phyloP scores from a whole-genome alignment of 805 yeast species.

The Nakazawaea populi region DNA sequence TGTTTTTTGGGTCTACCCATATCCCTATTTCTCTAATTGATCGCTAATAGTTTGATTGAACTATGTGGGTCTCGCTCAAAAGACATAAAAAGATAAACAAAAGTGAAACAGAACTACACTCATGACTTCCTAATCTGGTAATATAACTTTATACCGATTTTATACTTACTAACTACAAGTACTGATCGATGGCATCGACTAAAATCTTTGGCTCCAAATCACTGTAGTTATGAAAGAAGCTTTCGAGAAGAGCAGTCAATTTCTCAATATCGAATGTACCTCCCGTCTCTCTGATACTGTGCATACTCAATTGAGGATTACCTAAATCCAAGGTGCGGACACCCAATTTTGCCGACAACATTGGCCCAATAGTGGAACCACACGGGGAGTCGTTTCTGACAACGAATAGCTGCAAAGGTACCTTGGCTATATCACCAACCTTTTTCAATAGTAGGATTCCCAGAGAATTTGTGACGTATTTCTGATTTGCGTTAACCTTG shows the following conservation, averaged over 20 bases:
- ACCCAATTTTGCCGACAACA: slow-evolving; percentile 82
- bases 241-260: slow-evolving; percentile 54
- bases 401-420: slow-evolving; percentile 92
- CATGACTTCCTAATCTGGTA: no score
- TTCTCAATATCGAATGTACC: slow-evolving; percentile 68
- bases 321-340: slow-evolving; percentile 86
- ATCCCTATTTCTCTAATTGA: no score
- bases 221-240: slow-evolving; percentile 47
- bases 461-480: slow-evolving; percentile 90
- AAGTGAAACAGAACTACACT: no score
- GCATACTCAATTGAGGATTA: slow-evolving; percentile 91
- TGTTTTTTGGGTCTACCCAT: no score
- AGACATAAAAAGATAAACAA: no score
- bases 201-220: slow-evolving; percentile 34
- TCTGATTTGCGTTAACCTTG: slow-evolving; percentile 90
- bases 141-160: no score
- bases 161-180: neutral
- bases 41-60: no score
- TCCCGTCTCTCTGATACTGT: slow-evolving; percentile 87
- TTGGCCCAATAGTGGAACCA: slow-evolving; percentile 96
- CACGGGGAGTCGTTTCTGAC: slow-evolving; percentile 90
- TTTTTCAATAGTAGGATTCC: slow-evolving; percentile 77
- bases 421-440: slow-evolving; percentile 57
- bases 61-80: no score
- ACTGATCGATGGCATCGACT: slow-evolving; percentile 24